Base-by-base conservation (phyloP, 176 grass and related monocot genomes). In the Ensete ventricosum region DNA sequence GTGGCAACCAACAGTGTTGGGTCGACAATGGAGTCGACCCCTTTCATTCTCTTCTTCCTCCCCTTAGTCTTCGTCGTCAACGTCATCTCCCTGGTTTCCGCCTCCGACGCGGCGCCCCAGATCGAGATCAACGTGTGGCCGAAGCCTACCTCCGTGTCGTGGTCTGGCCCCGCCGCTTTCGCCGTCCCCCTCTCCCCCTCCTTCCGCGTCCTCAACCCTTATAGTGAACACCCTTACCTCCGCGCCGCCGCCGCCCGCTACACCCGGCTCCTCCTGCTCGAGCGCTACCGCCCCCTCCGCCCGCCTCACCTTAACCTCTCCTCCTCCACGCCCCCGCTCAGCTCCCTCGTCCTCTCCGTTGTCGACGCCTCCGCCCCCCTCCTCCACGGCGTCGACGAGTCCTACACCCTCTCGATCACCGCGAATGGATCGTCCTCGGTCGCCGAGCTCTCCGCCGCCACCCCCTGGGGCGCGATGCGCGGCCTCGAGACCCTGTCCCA, bases 401-500 rank as follows among this genome's bases (percentile, higher is more conserved):
- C 90, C 29, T 98, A 98, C 79, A 77, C 72, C 77, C 84, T 98
- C 84, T 87, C 81, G 57, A 79, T 97, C 73, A 72, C 82, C 1
- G 3, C 22, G 52, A 58, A 78, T 27, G 48, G 10, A 9, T 70
- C 67, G 43, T 67, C 81, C 53, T 74, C 69, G 10, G 73, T 65
- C 34, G 94, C 85, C 25, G 79, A 83, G 60, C 79, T 97, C 65
- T 71, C 86, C 23, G 78, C 90, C 67, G 75, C 83, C 72, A 93
- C 86, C 55, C 24, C 80, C 0, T 98, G 94, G 94, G 94, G 90
- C 55, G 84, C 80, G 79, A 91, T 98, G 77, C 87, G 90, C 22
- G 90, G 86, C 11, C 88, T 98, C 74, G 90, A 98, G 72, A 98
- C 94, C 3, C 83, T 98, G 80, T 88, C 90, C 63, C 90, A 98